phyloP scores from a whole-genome alignment of 176 grass and related monocot genomes.

The Puya raimondii region DNA sequence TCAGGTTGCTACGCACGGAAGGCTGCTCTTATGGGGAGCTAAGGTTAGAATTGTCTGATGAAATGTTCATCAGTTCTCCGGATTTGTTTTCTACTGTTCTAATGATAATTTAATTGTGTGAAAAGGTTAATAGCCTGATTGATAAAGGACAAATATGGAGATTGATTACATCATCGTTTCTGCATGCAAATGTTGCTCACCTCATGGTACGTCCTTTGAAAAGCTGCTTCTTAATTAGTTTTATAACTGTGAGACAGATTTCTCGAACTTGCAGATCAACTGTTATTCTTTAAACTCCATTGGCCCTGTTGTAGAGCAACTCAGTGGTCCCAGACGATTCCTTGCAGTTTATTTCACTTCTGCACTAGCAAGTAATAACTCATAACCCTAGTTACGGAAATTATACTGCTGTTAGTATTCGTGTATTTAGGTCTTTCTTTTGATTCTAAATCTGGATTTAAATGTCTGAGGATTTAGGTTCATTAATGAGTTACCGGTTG shows the following conservation, averaged over 20 bases:
- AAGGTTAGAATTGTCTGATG: conserved; percentile 52
- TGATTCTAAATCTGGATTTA: conserved; percentile 20
- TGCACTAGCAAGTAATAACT: conserved; percentile 53
- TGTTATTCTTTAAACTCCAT: conserved; percentile 95
- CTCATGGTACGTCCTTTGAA: conserved; percentile 45
- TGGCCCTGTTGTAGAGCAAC: conserved; percentile 62
- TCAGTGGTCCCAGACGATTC: conserved; percentile 61
- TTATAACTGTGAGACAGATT: not conserved
- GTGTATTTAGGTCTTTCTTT: not conserved
- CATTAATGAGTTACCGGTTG: conserved; percentile 68
- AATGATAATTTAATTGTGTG: conserved; percentile 4
- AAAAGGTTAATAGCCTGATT: conserved; percentile 86
- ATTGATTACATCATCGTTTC: conserved; percentile 71
- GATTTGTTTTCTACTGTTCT: conserved; percentile 7
- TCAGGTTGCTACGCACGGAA: conserved; percentile 70
- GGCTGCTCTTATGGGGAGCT: conserved; percentile 73
- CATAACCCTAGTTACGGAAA: conserved; percentile 1
- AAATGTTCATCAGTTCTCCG: conserved; percentile 13
- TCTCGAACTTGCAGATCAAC: conserved; percentile 49
- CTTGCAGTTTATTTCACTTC: conserved; percentile 80
- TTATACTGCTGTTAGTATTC: not conserved
- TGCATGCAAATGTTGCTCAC: conserved; percentile 75
- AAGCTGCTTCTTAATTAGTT: not conserved
- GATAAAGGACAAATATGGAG: conserved; percentile 81
- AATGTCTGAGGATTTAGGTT: conserved; percentile 50